phyloP scores from a whole-genome alignment of 208 protist species.

The Trypanosoma lewisi region DNA sequence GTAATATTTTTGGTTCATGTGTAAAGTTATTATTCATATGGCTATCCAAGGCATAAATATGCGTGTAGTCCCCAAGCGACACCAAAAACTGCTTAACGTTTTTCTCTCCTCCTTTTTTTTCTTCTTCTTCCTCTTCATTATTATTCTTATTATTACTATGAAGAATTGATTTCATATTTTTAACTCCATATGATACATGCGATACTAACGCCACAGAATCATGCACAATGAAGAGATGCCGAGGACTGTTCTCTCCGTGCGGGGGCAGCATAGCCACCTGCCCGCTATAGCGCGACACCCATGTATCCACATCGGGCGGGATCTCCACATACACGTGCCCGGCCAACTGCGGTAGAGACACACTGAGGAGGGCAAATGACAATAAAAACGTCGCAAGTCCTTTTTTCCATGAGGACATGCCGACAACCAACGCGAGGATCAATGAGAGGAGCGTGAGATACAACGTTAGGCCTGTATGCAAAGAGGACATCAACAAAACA shows the following conservation, averaged over 20 bases:
- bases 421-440: slow-evolving; percentile 5
- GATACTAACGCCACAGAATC: slow-evolving; percentile 18
- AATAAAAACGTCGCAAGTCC: slow-evolving; percentile 18
- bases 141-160: not conserved
- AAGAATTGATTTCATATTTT: not conserved
- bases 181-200: slow-evolving; percentile 1
- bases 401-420: slow-evolving; percentile 5
- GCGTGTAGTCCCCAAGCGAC: slow-evolving; percentile 28
- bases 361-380: slow-evolving; percentile 8
- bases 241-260: not conserved
- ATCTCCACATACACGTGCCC: slow-evolving; percentile 19
- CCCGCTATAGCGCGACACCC: slow-evolving; percentile 31
- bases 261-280: slow-evolving; percentile 30
- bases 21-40: too few relatives aligned
- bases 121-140: too few relatives aligned
- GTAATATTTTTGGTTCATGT: too few relatives aligned
- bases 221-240: slow-evolving; percentile 15
- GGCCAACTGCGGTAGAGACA: slow-evolving; percentile 14
- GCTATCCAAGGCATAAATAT: slow-evolving; percentile 18
- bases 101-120: too few relatives aligned
- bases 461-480: slow-evolving; percentile 17
- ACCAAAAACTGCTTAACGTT: slow-evolving; percentile 2
- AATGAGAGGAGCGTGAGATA: not conserved
- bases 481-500: slow-evolving; percentile 8
- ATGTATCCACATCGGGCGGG: slow-evolving; percentile 1